Percentiles rank a stretch among this genome's conserved stretches.
Evolutionary conservation across 345 rosid species (phyloP).

Genomic region (Syzygium aromaticum): DNA sequence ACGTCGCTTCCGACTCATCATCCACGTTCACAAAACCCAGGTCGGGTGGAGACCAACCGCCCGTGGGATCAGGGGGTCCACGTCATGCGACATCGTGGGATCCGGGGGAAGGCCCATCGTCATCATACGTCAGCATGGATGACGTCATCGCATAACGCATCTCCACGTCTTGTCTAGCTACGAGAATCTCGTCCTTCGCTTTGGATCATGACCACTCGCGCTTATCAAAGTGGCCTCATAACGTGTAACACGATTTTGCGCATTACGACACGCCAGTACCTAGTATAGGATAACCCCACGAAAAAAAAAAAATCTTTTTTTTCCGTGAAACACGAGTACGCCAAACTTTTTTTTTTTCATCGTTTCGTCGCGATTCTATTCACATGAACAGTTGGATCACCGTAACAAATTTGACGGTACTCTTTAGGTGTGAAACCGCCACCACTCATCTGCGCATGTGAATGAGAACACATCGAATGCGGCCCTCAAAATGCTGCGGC

Average conservation of each 20-base stretch:
- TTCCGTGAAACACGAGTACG: neutral
- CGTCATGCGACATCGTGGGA: neutral
- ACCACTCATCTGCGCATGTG: neutral
- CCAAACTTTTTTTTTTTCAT: neutral
- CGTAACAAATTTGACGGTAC: neutral
- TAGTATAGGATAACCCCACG: neutral
- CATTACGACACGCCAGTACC: neutral
- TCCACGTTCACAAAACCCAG: neutral
- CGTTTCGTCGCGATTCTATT: accelerated
- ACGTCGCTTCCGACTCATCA: neutral
- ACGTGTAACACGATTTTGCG: neutral
- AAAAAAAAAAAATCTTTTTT: neutral
- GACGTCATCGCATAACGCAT: neutral
- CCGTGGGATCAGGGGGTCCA: neutral
- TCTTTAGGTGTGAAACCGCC: neutral
- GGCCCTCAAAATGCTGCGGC: neutral
- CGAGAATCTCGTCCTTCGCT: neutral
- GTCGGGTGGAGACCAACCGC: neutral
- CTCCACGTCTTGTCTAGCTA: neutral
- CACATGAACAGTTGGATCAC: accelerated
- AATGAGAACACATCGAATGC: neutral
- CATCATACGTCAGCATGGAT: neutral
- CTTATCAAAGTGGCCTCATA: neutral
- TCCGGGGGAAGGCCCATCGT: neutral
- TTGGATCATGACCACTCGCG: neutral